Evolutionary conservation across 805 yeast genomes (phyloP), one percentile per base, ranked within the genome.

Genomic region (Jamesozyma jinghongensis): DNA sequence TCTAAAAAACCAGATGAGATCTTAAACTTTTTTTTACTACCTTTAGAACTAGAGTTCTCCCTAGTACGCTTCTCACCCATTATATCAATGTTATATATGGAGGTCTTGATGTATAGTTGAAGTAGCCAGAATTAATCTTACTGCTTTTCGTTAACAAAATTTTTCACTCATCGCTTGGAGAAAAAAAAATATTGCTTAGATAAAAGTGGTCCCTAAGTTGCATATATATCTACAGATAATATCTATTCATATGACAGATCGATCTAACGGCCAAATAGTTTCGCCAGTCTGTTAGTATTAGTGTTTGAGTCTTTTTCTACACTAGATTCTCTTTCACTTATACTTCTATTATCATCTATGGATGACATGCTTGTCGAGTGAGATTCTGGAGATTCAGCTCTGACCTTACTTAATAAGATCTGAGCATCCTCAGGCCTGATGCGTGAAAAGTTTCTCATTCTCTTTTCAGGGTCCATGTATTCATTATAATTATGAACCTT

Each of bases 361-460:
- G 14, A n/a, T 4, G 7, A 20, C 3, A 20, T 10, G 26, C 26
- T 22, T 6, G 10, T 22, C 10, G 22, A 3, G 16, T 4, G 13
- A 6, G 33, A 18, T 13, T 13, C 18, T n/a, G 22, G 37, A 17
- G 40, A 8, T 2, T 19, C 19, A 2, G 40, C 17, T 27, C 43
- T 46, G 19, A 54, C 52, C 57, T 83, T 86, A 17, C 71, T 68
- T 12, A 85, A 63, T 47, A 85, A 62, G 22, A 61, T 57, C 39
- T 73, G 57, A 2, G 94, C 95, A 44, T 76, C 79, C 42, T 82
- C 90, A 2, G 79, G 80, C 50, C 75, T 76, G 36, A 90, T 71
- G 41, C 88, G 74, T 47, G 83, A 85, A 54, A 77, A 88, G 47
- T 79, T 76, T 48, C 80, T 76, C 71, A 70, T 68, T 47, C 85